Conservation (phyloP, 1,284 basidiomycete species). For the Cystobasidium pallidum region DNA sequence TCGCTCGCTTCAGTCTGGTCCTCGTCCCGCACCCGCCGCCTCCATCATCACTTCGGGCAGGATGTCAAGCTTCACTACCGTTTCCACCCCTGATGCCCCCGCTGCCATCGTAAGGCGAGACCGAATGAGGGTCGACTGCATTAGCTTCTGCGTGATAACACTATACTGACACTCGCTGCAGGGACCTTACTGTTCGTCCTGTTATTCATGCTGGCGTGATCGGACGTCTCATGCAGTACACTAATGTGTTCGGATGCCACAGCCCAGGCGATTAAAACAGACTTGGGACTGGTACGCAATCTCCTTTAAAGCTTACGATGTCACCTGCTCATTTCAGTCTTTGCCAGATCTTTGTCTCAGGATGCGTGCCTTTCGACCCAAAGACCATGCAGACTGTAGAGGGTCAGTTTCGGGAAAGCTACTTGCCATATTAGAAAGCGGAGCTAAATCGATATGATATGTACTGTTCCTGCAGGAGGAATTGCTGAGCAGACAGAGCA, state of each 20-base stretch:
- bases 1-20: not conserved
- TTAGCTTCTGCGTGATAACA: not conserved
- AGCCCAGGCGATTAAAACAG: conserved; percentile 36
- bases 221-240: not conserved
- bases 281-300: conserved; percentile 7
- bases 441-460: not conserved
- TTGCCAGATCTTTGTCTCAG: conserved; percentile 73
- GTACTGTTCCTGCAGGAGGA: conserved; percentile 60
- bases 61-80: conserved; percentile 18
- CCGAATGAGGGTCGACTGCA: too few species aligned
- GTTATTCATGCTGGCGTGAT: not conserved
- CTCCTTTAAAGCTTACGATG: not conserved
- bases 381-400: conserved; percentile 70
- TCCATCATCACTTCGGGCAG: not conserved
- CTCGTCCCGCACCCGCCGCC: not conserved
- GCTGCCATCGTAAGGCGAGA: conserved; percentile 33
- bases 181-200: conserved; percentile 43
- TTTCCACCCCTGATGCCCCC: conserved; percentile 41
- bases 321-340: conserved; percentile 7
- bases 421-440: not conserved
- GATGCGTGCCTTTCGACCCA: conserved; percentile 84
- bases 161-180: not conserved
- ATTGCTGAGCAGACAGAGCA: conserved; percentile 84
- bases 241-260: conserved; percentile 63
- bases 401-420: conserved; percentile 53